Percentiles rank a stretch among this genome's conserved stretches.
Evolutionary conservation across 768 basidiomycete species (phyloP).

Genomic region (Leccinum longicurvipes): DNA sequence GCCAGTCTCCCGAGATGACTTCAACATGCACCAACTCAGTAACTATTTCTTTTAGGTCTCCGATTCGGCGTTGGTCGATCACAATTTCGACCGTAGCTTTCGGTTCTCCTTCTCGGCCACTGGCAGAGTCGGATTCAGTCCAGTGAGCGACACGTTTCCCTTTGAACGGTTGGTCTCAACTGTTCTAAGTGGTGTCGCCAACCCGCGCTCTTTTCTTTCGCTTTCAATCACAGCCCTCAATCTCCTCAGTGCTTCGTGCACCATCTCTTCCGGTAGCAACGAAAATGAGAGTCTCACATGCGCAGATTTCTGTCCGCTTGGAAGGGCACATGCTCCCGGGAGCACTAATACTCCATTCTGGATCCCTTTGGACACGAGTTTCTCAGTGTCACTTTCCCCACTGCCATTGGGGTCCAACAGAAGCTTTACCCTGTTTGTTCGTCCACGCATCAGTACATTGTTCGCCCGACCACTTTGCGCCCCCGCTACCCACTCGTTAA

Average conservation of each 20-base stretch:
- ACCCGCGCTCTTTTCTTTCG: constrained; percentile 6
- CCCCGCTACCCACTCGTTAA: not conserved
- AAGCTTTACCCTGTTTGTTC: constrained; percentile 53
- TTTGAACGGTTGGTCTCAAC: too few relatives aligned
- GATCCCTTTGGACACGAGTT: constrained; percentile 61
- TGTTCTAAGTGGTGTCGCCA: not conserved
- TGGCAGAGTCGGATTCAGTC: too few relatives aligned
- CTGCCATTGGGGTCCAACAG: constrained; percentile 34
- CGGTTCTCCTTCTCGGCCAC: too few relatives aligned
- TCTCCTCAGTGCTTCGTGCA: constrained; percentile 63
- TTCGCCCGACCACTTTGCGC: not conserved
- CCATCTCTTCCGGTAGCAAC: constrained; percentile 50
- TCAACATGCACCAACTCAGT: too few relatives aligned
- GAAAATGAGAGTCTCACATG: constrained; percentile 79
- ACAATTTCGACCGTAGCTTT: too few relatives aligned
- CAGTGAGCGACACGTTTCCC: not conserved
- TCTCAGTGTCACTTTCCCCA: constrained; percentile 56
- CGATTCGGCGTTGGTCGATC: too few relatives aligned
- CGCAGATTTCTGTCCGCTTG: constrained; percentile 57
- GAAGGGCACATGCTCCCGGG: constrained; percentile 74
- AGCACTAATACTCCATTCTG: constrained; percentile 77
- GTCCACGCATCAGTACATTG: too few relatives aligned
- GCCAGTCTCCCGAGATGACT: too few relatives aligned
- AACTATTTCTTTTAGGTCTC: too few relatives aligned
- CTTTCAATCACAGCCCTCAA: constrained; percentile 38